Evolutionary conservation across 345 rosid genomes (phyloP), one percentile per base, ranked within the genome.

Genomic region (Ceriops zippeliana): DNA sequence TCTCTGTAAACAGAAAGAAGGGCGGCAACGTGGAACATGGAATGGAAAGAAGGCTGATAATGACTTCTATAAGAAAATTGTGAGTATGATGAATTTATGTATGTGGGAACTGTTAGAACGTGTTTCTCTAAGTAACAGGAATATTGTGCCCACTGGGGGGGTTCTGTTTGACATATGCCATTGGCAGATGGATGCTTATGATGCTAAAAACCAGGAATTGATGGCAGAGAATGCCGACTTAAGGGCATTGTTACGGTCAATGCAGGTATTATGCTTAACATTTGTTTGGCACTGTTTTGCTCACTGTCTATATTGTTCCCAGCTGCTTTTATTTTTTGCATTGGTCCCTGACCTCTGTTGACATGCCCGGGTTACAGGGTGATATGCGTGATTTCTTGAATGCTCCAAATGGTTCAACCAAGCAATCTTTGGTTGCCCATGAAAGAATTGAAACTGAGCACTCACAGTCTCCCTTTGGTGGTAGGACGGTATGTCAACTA

Each of bases 1-100:
- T 28, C 38, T 71, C 20, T 69, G 30, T 71, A 47, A 67, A 68
- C 86, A 95, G 99, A 95, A 91, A 86, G 99, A 95, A 90, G 98
- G 99, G 54, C 83, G 96, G 66, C 99, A 91, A 34, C 97, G 99
- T 52, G 99, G 97, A 65, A 95, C 99, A 28, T 95, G 99, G 99
- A 95, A 83, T n/a, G 99, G 97, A 78, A 91, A 91, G 92, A 95
- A 95, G 78, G 62, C 97, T 30, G 99, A 95, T 66, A 87, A 88
- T 65, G 99, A 95, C 78, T 95, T 91, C 82, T 90, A 91, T 73
- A 95, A 95, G 76, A 95, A 85, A 76, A 95, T 95, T 76, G 98
- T 95, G 81, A 64, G 89, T 49, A 75, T 70, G 19, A 30, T 68
- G 68, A 74, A 21, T 46, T 62, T 62, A 51, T n/a, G 52, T 2